phyloP scores from a whole-genome alignment of 306 rosid species.

The Castanospermum australe region DNA sequence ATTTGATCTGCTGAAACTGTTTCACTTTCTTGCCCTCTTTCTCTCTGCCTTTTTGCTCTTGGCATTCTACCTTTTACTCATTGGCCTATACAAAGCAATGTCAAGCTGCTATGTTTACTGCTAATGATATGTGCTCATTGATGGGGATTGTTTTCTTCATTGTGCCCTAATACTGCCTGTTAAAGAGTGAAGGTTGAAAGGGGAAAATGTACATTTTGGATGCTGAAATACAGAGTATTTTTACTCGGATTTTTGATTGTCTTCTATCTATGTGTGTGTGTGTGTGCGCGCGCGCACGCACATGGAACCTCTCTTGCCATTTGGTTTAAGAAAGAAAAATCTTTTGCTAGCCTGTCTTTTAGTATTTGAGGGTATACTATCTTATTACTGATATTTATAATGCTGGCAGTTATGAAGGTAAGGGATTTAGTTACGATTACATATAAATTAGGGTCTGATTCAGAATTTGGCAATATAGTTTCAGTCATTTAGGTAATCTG shows the following conservation, averaged over 20 bases:
- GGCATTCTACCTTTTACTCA: not conserved
- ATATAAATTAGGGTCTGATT: not conserved
- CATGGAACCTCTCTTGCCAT: not conserved
- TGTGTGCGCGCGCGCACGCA: too few relatives aligned
- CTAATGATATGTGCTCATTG: not conserved
- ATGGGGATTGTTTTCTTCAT: not conserved
- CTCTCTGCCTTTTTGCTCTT: not conserved
- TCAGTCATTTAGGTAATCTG: too few relatives aligned
- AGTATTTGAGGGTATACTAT: not conserved
- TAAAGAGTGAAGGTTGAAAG: not conserved
- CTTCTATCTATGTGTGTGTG: not conserved
- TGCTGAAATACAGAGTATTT: not conserved
- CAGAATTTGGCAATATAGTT: too few relatives aligned
- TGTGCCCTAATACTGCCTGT: not conserved
- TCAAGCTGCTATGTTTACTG: not conserved
- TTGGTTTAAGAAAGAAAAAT: not conserved
- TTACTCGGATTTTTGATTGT: not conserved
- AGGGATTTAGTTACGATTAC: not conserved
- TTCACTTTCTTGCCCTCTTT: too few relatives aligned
- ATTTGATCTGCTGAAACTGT: not conserved
- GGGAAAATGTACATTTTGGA: not conserved
- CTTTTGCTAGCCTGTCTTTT: not conserved
- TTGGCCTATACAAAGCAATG: not conserved
- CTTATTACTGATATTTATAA: not conserved
- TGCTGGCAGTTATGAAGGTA: slow-evolving; percentile 3